These are phyloP conservation scores for Abelmoschus esculentus DNA, from an alignment of 345 rosid genomes.

Conservation along the genomic window DNA sequence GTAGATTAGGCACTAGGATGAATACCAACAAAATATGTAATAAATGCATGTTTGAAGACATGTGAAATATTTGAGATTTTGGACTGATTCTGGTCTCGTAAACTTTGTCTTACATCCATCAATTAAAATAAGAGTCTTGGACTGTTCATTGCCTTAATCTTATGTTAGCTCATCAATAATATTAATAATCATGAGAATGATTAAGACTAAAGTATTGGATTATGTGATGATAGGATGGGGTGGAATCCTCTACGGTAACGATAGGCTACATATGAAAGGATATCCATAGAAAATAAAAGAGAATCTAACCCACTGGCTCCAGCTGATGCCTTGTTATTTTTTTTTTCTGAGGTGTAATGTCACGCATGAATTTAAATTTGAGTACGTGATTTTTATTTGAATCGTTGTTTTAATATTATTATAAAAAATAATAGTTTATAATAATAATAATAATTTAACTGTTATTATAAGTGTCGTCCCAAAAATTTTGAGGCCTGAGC, in stretches of 20 bases:
- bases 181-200: background rate
- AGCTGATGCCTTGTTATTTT: too few relatives aligned
- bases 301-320: constrained; percentile 1
- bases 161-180: background rate
- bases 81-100: too few relatives aligned
- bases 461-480: too few relatives aligned
- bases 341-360: too few relatives aligned
- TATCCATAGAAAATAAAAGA: background rate
- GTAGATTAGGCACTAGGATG: too few relatives aligned
- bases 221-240: background rate
- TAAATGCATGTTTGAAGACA: background rate
- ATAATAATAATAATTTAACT: too few relatives aligned
- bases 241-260: background rate
- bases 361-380: too few relatives aligned
- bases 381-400: too few relatives aligned
- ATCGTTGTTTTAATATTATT: too few relatives aligned
- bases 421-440: too few relatives aligned
- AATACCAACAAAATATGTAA: background rate
- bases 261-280: background rate
- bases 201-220: background rate
- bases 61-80: background rate
- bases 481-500: too few relatives aligned
- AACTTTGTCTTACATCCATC: background rate
- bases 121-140: background rate
- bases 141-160: too few relatives aligned